Conservation (phyloP, 2,329 filamentous ascomycete genomes). For the Aspergillus thermomutatus region DNA sequence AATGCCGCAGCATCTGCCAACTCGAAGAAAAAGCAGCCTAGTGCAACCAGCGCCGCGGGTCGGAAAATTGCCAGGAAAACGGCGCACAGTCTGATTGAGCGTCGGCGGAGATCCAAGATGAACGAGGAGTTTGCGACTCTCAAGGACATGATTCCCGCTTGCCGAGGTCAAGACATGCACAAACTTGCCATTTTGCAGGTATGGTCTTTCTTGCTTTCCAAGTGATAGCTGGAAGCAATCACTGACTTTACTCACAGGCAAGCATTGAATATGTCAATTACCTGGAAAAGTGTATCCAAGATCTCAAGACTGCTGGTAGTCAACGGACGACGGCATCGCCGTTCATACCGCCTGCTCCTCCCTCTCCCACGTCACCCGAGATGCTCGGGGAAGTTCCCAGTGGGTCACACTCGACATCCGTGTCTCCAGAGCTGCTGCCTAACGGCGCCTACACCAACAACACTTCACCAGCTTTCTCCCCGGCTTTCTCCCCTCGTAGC, state of each 20-base stretch:
- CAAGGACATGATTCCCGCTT: constrained; percentile 94
- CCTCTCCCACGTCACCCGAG: constrained; percentile 36
- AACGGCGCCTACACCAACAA: constrained; percentile 16
- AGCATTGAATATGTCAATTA: constrained; percentile 96
- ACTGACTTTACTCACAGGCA: constrained; percentile 54
- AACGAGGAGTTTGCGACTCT: constrained; percentile 94
- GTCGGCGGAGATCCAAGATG: constrained; percentile 90
- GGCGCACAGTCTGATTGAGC: constrained; percentile 91
- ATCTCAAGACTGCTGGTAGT: constrained; percentile 62
- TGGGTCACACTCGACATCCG: constrained; percentile 30
- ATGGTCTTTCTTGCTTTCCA: constrained; percentile 24
- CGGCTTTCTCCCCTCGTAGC: constrained; percentile 32
- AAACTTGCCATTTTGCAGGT: constrained; percentile 95
- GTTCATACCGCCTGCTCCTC: constrained; percentile 23
- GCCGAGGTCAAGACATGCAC: constrained; percentile 92
- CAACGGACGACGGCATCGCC: constrained; percentile 14
- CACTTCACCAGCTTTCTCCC: constrained; percentile 33
- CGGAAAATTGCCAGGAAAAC: constrained; percentile 94
- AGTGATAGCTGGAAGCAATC: constrained; percentile 4
- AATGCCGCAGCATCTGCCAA: constrained; percentile 30
- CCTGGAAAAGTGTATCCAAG: constrained; percentile 79
- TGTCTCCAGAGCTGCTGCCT: constrained; percentile 35
- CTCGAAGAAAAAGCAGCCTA: constrained; percentile 73
- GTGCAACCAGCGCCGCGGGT: constrained; percentile 76
- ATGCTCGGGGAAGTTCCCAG: constrained; percentile 24